A percentile compares a stretch with the other conserved stretches of the same genome.
These are phyloP conservation scores for Pseudonitzschia multiseries DNA, from an alignment of 108 stramenopile species.

Conservation along the genomic window DNA sequence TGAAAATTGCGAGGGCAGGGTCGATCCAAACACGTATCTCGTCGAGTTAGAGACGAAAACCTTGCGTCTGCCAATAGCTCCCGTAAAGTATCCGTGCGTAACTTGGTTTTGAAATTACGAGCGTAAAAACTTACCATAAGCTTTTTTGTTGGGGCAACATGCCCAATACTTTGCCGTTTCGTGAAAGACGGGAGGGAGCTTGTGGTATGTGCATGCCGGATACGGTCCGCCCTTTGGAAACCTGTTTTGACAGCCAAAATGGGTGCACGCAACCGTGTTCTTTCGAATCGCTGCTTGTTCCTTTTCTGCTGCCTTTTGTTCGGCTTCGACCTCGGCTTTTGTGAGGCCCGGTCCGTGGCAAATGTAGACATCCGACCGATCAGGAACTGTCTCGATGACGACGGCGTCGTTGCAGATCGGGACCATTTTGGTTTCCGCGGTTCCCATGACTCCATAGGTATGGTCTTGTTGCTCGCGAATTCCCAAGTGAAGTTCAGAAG, in stretches of 20 bases:
- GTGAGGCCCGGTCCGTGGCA: constrained; percentile 66
- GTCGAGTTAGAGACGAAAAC: background rate
- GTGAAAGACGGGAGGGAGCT: constrained; percentile 94
- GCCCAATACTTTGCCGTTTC: constrained; percentile 98
- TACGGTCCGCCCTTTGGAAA: constrained; percentile 78
- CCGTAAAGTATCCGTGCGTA: no score
- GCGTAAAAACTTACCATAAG: constrained; percentile 2
- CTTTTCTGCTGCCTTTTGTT: constrained; percentile 33
- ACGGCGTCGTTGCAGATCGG: constrained; percentile 71
- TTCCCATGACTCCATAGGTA: constrained; percentile 13
- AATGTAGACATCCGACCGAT: constrained; percentile 78
- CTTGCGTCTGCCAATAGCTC: background rate
- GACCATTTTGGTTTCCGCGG: constrained; percentile 35
- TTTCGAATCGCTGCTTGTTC: constrained; percentile 38
- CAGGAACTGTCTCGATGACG: constrained; percentile 63
- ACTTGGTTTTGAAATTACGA: no score
- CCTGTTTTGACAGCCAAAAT: constrained; percentile 87
- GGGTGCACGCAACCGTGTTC: constrained; percentile 68
- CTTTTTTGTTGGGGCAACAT: constrained; percentile 91
- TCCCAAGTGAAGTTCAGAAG: constrained; percentile 54
- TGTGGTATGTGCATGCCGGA: constrained; percentile 86
- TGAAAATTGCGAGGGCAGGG: background rate
- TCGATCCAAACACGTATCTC: background rate
- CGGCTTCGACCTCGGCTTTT: constrained; percentile 47
- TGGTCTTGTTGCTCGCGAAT: constrained; percentile 32